A percentile compares a stretch with the other conserved stretches of the same genome.
Evolutionary conservation across 805 yeast species (phyloP).

Genomic region (Myxozyma neglecta): DNA sequence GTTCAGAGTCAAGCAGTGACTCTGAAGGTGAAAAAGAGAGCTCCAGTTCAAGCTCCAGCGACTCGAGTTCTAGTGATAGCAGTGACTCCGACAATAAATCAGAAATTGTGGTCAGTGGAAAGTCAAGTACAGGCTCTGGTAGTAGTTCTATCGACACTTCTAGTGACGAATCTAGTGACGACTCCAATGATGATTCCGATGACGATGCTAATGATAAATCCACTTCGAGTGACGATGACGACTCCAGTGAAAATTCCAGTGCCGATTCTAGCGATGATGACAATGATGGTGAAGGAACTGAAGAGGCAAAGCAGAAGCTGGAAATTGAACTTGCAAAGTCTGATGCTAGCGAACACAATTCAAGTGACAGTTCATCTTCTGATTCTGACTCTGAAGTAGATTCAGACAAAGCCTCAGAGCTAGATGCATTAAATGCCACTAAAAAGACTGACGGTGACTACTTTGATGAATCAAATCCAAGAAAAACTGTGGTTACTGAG

Average conservation of each 20-base stretch:
- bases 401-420: not conserved
- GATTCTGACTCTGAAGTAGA: not conserved
- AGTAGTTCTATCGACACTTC: not conserved
- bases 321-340: not conserved
- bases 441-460: not conserved
- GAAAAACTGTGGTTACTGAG: slow-evolving; percentile 12
- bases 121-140: too few species aligned
- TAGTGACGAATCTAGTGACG: not conserved
- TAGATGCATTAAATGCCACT: not conserved
- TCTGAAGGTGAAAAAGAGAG: too few species aligned
- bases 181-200: not conserved
- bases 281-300: slow-evolving; percentile 33
- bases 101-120: too few species aligned
- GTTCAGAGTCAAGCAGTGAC: too few species aligned
- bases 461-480: not conserved
- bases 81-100: too few species aligned
- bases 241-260: slow-evolving; percentile 5
- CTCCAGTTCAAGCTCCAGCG: not conserved
- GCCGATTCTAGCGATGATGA: slow-evolving; percentile 28
- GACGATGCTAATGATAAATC: not conserved
- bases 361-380: not conserved
- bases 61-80: too few species aligned
- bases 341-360: not conserved
- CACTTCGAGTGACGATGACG: slow-evolving; percentile 3
- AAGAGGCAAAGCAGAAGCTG: not conserved